Conservation (phyloP, 805 yeast genomes). For the Lachancea dasiensis region DNA sequence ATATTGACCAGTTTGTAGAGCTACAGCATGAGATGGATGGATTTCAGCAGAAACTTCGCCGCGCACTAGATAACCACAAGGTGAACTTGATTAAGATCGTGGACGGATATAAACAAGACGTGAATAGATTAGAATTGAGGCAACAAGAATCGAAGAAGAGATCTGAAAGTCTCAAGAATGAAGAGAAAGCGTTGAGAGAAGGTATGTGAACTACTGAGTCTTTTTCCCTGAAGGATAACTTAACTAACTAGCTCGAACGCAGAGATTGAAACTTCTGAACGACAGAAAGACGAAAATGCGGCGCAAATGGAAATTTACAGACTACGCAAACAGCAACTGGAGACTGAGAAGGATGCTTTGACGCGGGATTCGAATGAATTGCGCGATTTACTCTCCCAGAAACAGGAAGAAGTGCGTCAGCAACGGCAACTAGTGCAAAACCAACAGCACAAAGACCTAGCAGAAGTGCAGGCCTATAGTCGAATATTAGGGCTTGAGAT, state of each 20-base stretch:
- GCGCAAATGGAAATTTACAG: constrained; percentile 33
- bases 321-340: constrained; percentile 33
- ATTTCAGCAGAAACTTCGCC: constrained; percentile 37
- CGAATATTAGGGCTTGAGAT: constrained; percentile 48
- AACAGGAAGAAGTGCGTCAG: constrained; percentile 31
- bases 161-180: neutral
- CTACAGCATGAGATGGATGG: constrained; percentile 35
- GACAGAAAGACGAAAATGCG: constrained; percentile 32
- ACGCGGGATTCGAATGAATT: constrained; percentile 32
- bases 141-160: constrained; percentile 11
- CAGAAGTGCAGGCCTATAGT: constrained; percentile 50
- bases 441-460: constrained; percentile 44
- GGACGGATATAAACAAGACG: constrained; percentile 6
- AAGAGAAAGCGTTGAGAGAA: constrained; percentile 5
- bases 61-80: constrained; percentile 5
- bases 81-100: constrained; percentile 1
- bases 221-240: neutral
- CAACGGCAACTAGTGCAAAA: constrained; percentile 33
- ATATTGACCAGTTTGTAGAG: constrained; percentile 33
- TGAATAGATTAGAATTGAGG: constrained; percentile 9
- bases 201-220: too few relatives aligned
- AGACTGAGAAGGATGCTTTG: constrained; percentile 27
- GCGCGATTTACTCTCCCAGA: constrained; percentile 26
- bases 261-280: constrained; percentile 23
- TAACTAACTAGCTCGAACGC: neutral